Percentiles rank a stretch among this genome's conserved stretches.
These are phyloP conservation scores for Penicillium capsulatum DNA, from an alignment of 2,329 filamentous ascomycete genomes.

Conservation along the genomic window DNA sequence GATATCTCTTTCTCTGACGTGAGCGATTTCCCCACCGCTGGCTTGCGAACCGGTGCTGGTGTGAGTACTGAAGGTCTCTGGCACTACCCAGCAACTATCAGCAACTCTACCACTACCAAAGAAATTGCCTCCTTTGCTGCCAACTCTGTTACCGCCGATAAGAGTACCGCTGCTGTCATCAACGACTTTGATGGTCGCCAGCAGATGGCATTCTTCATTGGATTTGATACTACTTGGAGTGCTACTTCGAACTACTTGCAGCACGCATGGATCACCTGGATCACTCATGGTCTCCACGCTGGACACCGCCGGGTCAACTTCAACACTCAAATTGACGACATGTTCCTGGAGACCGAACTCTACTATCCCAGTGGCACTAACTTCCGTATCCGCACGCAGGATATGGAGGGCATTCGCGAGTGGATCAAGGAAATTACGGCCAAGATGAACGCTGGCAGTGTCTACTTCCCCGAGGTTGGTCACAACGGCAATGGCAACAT, in stretches of 20 bases:
- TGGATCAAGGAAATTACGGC: slow-evolving; percentile 42
- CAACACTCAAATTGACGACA: slow-evolving; percentile 59
- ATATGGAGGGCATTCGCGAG: slow-evolving; percentile 46
- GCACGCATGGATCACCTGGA: slow-evolving; percentile 61
- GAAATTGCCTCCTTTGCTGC: slow-evolving; percentile 53
- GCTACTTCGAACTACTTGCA: slow-evolving; percentile 56
- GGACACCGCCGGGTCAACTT: slow-evolving; percentile 55
- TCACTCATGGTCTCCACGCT: slow-evolving; percentile 55
- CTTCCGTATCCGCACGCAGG: slow-evolving; percentile 49
- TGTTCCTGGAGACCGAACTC: slow-evolving; percentile 53
- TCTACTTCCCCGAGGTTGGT: slow-evolving; percentile 52
- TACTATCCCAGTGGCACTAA: slow-evolving; percentile 47
- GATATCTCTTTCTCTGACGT: slow-evolving; percentile 53
- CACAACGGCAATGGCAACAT: slow-evolving; percentile 56
- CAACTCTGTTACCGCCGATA: slow-evolving; percentile 37
- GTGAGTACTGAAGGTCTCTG: slow-evolving; percentile 52
- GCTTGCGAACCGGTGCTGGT: slow-evolving; percentile 49
- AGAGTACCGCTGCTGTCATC: slow-evolving; percentile 55
- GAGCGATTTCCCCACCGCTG: slow-evolving; percentile 52
- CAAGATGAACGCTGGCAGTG: slow-evolving; percentile 51
- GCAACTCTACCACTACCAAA: slow-evolving; percentile 51
- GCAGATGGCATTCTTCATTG: slow-evolving; percentile 60
- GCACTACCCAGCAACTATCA: slow-evolving; percentile 57
- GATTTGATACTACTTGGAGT: slow-evolving; percentile 51
- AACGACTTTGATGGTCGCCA: slow-evolving; percentile 55